phyloP scores from a whole-genome alignment of 768 basidiomycete genomes.

The Boletus rubropictus region DNA sequence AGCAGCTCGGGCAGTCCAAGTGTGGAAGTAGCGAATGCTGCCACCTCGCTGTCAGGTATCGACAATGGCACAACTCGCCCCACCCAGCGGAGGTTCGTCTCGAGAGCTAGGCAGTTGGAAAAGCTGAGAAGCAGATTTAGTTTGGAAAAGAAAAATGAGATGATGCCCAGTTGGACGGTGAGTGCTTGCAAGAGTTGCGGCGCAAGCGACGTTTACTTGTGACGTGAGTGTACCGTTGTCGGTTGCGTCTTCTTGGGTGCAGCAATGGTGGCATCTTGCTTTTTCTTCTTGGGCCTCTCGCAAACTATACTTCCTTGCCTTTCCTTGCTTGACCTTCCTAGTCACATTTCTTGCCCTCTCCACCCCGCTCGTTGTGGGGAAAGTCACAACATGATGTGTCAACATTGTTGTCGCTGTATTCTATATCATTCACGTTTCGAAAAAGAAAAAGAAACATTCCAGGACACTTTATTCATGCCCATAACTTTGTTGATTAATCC shows the following conservation, averaged over 20 bases:
- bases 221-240: constrained; percentile 19
- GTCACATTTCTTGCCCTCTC: constrained; percentile 15
- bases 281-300: neutral
- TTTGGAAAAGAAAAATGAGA: constrained; percentile 26
- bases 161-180: constrained; percentile 18
- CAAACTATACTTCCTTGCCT: constrained; percentile 11
- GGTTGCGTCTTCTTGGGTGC: neutral
- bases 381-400: constrained; percentile 21
- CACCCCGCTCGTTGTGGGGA: constrained; percentile 3
- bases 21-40: constrained; percentile 8
- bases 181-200: constrained; percentile 29
- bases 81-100: constrained; percentile 42
- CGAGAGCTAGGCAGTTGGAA: constrained; percentile 62
- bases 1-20: constrained; percentile 10
- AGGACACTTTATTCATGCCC: constrained; percentile 29
- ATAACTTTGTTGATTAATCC: constrained; percentile 14
- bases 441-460: constrained; percentile 2
- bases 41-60: constrained; percentile 7
- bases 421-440: constrained; percentile 15
- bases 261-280: constrained; percentile 5
- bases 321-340: constrained; percentile 3
- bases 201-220: constrained; percentile 22
- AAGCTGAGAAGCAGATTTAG: constrained; percentile 54
- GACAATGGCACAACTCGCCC: constrained; percentile 8
- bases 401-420: constrained; percentile 29